These are phyloP conservation scores for Fusarium xylarioides DNA, from an alignment of 2,329 filamentous ascomycete genomes.

Conservation along the genomic window DNA sequence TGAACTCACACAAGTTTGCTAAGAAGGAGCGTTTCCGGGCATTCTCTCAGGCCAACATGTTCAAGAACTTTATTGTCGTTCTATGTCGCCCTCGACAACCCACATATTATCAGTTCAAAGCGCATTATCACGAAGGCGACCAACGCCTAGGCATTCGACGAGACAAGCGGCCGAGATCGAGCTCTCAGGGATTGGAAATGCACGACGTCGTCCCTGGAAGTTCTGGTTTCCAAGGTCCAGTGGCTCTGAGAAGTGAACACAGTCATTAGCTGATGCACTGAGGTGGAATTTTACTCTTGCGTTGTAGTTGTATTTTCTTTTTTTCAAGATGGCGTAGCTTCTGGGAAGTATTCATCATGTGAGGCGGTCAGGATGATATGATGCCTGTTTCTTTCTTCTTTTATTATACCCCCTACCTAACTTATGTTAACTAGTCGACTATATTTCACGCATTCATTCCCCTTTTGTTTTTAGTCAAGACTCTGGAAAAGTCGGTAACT, in stretches of 20 bases:
- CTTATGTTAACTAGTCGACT: conserved; percentile 23
- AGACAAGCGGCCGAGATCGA: conserved; percentile 55
- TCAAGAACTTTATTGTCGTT: conserved; percentile 84
- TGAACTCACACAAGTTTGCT: conserved; percentile 94
- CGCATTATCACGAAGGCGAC: conserved; percentile 78
- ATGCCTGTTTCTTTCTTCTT: conserved; percentile 36
- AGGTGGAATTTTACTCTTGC: conserved; percentile 5
- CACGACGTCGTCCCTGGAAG: conserved; percentile 64
- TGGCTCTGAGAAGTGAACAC: conserved; percentile 53
- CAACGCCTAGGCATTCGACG: conserved; percentile 74
- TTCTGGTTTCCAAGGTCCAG: conserved; percentile 65
- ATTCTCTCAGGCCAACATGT: conserved; percentile 79
- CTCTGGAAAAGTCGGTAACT: conserved; percentile 21
- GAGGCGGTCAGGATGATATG: conserved; percentile 30
- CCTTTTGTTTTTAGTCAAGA: conserved; percentile 5
- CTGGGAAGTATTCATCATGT: conserved; percentile 39
- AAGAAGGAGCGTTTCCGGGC: conserved; percentile 92
- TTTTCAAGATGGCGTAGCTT: conserved; percentile 31
- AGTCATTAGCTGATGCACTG: conserved; percentile 27
- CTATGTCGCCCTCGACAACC: conserved; percentile 85
- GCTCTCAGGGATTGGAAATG: conserved; percentile 80
- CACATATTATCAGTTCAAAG: conserved; percentile 90
- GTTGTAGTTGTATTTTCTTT: conserved; percentile 12
- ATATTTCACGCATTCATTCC: conserved; percentile 22
- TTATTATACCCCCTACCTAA: conserved; percentile 36